These are phyloP conservation scores for Pseudogymnoascus sp. DNA, from an alignment of 2,329 filamentous ascomycete genomes.

Conservation along the genomic window DNA sequence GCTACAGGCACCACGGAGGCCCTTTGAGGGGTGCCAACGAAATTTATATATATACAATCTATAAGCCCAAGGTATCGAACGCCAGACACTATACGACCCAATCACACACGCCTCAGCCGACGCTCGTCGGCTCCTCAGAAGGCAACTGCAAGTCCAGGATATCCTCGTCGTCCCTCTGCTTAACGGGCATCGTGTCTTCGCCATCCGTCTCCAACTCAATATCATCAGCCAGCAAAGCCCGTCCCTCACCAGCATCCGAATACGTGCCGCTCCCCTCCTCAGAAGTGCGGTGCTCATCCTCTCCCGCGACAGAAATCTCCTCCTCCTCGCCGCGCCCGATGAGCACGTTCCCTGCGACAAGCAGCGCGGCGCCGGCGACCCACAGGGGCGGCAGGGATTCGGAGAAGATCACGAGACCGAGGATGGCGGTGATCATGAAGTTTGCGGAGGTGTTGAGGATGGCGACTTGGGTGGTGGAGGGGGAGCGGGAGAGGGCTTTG, in stretches of 20 bases:
- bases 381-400: slow-evolving; percentile 66
- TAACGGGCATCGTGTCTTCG: neutral
- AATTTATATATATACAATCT: slow-evolving; percentile 3
- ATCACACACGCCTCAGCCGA: neutral
- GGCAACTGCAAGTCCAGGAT: slow-evolving; percentile 11
- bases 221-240: slow-evolving; percentile 11
- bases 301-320: slow-evolving; percentile 15
- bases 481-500: slow-evolving; percentile 64
- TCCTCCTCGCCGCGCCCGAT: slow-evolving; percentile 63
- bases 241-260: slow-evolving; percentile 1
- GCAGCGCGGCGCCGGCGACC: slow-evolving; percentile 66
- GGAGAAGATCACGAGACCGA: slow-evolving; percentile 64
- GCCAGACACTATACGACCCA: slow-evolving; percentile 6
- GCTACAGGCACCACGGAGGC: neutral
- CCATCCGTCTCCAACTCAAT: slow-evolving; percentile 10
- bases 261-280: neutral
- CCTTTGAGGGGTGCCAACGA: neutral
- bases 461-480: slow-evolving; percentile 71
- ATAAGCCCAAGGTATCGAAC: slow-evolving; percentile 8
- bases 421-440: slow-evolving; percentile 69
- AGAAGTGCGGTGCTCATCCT: neutral
- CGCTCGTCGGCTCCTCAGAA: neutral
- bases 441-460: slow-evolving; percentile 79
- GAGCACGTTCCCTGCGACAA: slow-evolving; percentile 72
- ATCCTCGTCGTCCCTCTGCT: slow-evolving; percentile 9